Percentiles rank a stretch among this genome's conserved stretches.
Evolutionary conservation across 2,329 filamentous ascomycete genomes (phyloP).

Genomic region (Calonectria pteridis): DNA sequence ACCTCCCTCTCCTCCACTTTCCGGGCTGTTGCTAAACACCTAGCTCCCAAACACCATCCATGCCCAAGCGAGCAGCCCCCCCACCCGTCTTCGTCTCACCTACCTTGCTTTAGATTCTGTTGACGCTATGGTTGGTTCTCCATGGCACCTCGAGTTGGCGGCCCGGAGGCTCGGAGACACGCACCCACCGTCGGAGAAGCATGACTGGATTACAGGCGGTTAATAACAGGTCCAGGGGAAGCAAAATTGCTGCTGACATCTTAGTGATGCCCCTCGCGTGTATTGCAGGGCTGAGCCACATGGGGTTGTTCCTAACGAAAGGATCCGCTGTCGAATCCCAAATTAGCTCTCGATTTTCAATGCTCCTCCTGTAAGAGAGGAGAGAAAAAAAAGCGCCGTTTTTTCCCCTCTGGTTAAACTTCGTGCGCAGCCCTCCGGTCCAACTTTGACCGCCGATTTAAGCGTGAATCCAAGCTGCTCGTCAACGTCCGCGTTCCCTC

Average conservation of each 20-base stretch:
- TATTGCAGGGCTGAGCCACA: constrained; percentile 40
- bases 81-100: constrained; percentile 32
- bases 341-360: constrained; percentile 39
- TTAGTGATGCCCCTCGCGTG: constrained; percentile 22
- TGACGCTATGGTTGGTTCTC: background rate
- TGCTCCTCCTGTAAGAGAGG: background rate
- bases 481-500: background rate
- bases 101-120: background rate
- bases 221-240: background rate
- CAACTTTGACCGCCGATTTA: constrained; percentile 35
- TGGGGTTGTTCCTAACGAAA: constrained; percentile 17
- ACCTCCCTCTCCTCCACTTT: constrained; percentile 20
- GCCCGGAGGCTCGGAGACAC: background rate
- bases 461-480: constrained; percentile 1
- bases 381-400: constrained; percentile 27
- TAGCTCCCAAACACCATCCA: constrained; percentile 10
- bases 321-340: constrained; percentile 22
- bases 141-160: background rate
- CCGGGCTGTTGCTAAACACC: background rate
- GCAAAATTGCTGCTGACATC: constrained; percentile 10
- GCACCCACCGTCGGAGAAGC: background rate
- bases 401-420: background rate
- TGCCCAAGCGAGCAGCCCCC: constrained; percentile 22
- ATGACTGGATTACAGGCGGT: background rate
- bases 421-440: constrained; percentile 37